Evolutionary conservation across 352 stramenopile species (phyloP).

Genomic region (Phytophthora sansomeana): DNA sequence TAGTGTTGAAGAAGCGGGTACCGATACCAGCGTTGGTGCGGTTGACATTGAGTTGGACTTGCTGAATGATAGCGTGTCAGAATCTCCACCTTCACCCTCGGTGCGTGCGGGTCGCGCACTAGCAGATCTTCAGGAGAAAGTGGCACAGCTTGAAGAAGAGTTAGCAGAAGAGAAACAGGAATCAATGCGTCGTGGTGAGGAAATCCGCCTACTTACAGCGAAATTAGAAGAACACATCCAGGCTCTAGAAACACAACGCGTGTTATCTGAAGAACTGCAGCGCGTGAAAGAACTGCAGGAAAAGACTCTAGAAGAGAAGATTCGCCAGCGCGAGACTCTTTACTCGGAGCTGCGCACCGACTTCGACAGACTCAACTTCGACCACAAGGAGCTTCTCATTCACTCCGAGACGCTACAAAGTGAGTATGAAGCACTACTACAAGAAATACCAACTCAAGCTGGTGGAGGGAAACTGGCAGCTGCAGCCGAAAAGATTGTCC

Average conservation of each 20-base stretch:
- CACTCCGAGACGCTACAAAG: conserved; percentile 81
- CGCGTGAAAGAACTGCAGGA: conserved; percentile 75
- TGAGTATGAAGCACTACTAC: conserved; percentile 69
- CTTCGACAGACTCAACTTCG: conserved; percentile 82
- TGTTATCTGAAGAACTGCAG: conserved; percentile 69
- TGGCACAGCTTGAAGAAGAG: conserved; percentile 79
- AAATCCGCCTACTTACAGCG: conserved; percentile 75
- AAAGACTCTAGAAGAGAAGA: conserved; percentile 70
- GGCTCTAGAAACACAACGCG: conserved; percentile 65
- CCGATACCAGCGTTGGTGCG: conserved; percentile 20
- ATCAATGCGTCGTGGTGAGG: conserved; percentile 73
- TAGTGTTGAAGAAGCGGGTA: conserved; percentile 6
- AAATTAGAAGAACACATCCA: conserved; percentile 71
- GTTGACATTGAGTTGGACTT: conserved; percentile 44
- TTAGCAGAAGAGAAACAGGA: conserved; percentile 84
- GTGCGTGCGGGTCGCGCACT: conserved; percentile 65
- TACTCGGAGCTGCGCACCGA: conserved; percentile 67
- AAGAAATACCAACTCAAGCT: conserved; percentile 55
- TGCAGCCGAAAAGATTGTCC: conserved; percentile 43
- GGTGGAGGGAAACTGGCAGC: conserved; percentile 55
- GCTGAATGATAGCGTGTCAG: conserved; percentile 8
- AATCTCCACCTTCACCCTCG: conserved; percentile 48
- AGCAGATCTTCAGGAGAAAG: conserved; percentile 75
- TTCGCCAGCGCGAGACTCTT: conserved; percentile 67
- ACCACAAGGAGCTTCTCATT: conserved; percentile 85